Evolutionary conservation across 768 basidiomycete species (phyloP).

Genomic region (Leccinum pellstonianum): DNA sequence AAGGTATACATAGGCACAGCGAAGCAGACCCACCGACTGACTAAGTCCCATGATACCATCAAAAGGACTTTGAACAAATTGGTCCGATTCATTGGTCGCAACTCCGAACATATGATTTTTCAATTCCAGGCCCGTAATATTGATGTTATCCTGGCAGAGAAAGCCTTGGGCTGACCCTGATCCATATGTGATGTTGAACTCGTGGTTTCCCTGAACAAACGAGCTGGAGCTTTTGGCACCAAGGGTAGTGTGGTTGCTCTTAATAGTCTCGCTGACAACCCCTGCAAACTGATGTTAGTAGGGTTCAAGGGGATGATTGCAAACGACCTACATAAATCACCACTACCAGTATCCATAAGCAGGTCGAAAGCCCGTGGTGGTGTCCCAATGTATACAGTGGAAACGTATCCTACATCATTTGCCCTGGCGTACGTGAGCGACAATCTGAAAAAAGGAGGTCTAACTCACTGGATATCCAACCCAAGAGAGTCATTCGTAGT

Average conservation of each 20-base stretch:
- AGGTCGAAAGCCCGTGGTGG: slow-evolving; percentile 55
- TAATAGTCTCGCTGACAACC: slow-evolving; percentile 51
- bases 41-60: slow-evolving; percentile 81
- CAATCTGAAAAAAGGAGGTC: neutral
- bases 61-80: slow-evolving; percentile 60
- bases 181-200: slow-evolving; percentile 67
- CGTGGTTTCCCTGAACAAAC: slow-evolving; percentile 50
- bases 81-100: slow-evolving; percentile 52
- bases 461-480: slow-evolving; percentile 64
- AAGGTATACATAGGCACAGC: slow-evolving; percentile 8
- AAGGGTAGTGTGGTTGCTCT: slow-evolving; percentile 69
- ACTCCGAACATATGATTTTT: slow-evolving; percentile 67
- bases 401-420: slow-evolving; percentile 56
- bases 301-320: neutral
- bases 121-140: slow-evolving; percentile 60
- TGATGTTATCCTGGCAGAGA: slow-evolving; percentile 61
- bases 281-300: slow-evolving; percentile 12
- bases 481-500: slow-evolving; percentile 56
- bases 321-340: slow-evolving; percentile 51
- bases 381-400: slow-evolving; percentile 64
- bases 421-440: slow-evolving; percentile 30
- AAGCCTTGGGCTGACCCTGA: slow-evolving; percentile 66
- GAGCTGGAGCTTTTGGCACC: slow-evolving; percentile 59
- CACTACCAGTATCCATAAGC: slow-evolving; percentile 70
- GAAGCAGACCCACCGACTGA: slow-evolving; percentile 50